These are phyloP conservation scores for Penicillium paradoxum DNA, from an alignment of 495 filamentous ascomycete species.

Conservation along the genomic window DNA sequence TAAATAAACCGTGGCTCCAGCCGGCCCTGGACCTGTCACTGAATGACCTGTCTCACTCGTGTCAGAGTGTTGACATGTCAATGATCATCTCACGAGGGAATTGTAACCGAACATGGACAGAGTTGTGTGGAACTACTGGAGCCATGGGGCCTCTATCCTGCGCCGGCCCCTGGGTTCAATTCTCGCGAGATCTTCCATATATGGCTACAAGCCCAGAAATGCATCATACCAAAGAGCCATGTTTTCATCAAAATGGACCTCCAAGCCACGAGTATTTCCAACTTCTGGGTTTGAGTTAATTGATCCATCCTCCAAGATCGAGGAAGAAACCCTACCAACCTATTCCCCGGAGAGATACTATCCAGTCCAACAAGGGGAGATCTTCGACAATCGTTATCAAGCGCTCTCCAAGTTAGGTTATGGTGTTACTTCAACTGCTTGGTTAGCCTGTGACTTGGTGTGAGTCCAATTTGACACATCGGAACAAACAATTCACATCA, in stretches of 20 bases:
- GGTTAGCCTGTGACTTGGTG: constrained; percentile 44
- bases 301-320: constrained; percentile 15
- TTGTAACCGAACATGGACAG: not conserved
- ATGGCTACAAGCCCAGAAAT: not conserved
- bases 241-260: not conserved
- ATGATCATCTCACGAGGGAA: not conserved
- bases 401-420: constrained; percentile 47
- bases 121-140: not conserved
- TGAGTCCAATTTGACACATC: constrained; percentile 5
- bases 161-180: too few species aligned
- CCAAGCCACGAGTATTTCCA: not conserved
- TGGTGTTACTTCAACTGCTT: constrained; percentile 44
- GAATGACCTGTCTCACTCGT: not conserved
- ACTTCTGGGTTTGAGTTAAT: constrained; percentile 12
- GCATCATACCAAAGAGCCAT: not conserved
- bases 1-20: not conserved
- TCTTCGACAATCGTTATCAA: constrained; percentile 34
- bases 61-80: not conserved
- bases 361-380: constrained; percentile 40
- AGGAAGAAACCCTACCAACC: constrained; percentile 40
- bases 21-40: not conserved
- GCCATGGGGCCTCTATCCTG: not conserved
- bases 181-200: not conserved
- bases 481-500: not conserved
- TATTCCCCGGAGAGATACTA: constrained; percentile 36